phyloP scores from a whole-genome alignment of 2,329 filamentous ascomycete genomes.

The Talaromyces sp. region DNA sequence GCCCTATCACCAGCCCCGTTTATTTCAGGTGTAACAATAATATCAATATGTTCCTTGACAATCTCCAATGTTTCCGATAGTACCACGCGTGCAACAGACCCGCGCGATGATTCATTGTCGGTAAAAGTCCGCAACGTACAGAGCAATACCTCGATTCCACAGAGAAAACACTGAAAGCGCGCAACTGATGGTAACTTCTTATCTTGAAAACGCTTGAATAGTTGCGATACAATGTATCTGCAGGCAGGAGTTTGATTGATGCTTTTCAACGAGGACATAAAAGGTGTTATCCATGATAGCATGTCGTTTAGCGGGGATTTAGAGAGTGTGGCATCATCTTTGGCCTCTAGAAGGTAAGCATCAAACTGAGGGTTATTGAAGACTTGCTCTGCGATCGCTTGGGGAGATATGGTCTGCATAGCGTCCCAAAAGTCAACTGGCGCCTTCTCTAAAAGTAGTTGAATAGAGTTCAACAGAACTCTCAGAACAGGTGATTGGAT shows the following conservation, averaged over 20 bases:
- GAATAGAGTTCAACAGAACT: slow-evolving; percentile 67
- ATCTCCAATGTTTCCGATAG: slow-evolving; percentile 48
- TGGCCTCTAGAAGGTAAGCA: slow-evolving; percentile 50
- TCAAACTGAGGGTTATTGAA: slow-evolving; percentile 69
- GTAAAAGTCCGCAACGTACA: slow-evolving; percentile 48
- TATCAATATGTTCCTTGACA: slow-evolving; percentile 49
- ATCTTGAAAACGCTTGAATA: slow-evolving; percentile 60
- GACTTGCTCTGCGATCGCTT: slow-evolving; percentile 77
- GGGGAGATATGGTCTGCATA: slow-evolving; percentile 74
- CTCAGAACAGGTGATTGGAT: slow-evolving; percentile 60
- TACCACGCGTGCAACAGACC: slow-evolving; percentile 47
- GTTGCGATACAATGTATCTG: slow-evolving; percentile 70
- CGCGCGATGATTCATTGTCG: slow-evolving; percentile 43
- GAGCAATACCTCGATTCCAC: slow-evolving; percentile 44
- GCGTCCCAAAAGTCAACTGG: slow-evolving; percentile 83
- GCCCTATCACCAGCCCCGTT: slow-evolving; percentile 6
- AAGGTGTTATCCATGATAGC: slow-evolving; percentile 73
- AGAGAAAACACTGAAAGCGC: slow-evolving; percentile 45
- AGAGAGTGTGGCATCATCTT: slow-evolving; percentile 51
- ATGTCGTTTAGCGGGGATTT: slow-evolving; percentile 59
- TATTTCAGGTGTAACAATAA: slow-evolving; percentile 54
- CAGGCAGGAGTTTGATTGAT: slow-evolving; percentile 76
- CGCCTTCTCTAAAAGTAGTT: slow-evolving; percentile 68
- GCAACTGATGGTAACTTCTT: slow-evolving; percentile 39
- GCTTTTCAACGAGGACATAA: slow-evolving; percentile 72